Percentiles rank a stretch among this genome's conserved stretches.
Conservation (phyloP, 1,284 basidiomycete genomes). For the Tilletia setariae region DNA sequence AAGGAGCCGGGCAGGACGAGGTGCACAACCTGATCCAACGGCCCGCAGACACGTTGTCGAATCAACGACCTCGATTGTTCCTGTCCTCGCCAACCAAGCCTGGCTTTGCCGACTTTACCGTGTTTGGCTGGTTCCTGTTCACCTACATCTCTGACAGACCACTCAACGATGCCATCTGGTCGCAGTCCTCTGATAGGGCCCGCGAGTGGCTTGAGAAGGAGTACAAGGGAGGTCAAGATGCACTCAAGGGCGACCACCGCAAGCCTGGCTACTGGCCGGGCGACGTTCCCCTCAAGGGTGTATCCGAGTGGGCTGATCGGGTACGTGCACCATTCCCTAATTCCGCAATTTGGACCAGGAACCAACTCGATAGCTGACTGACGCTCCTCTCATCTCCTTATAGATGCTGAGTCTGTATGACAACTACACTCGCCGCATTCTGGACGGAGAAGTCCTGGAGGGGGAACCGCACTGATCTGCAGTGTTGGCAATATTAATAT, state of each 20-base stretch:
- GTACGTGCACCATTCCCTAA: background rate
- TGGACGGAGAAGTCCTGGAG: conserved; percentile 3
- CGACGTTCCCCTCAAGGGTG: background rate
- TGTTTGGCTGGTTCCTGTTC: conserved; percentile 9
- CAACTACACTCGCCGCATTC: conserved; percentile 7
- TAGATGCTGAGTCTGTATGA: conserved; percentile 7
- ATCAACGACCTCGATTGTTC: background rate
- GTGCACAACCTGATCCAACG: too few relatives aligned
- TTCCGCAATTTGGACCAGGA: background rate
- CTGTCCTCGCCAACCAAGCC: background rate
- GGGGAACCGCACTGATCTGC: background rate
- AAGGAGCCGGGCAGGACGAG: background rate
- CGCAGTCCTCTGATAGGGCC: background rate
- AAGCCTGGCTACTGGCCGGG: background rate
- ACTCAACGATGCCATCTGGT: conserved; percentile 9
- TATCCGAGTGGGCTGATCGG: background rate
- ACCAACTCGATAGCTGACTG: background rate
- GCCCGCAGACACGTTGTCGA: too few relatives aligned
- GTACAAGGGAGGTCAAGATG: background rate
- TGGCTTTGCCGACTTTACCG: conserved; percentile 7
- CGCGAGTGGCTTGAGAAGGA: background rate
- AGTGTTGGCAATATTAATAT: too few relatives aligned
- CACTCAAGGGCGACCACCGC: background rate
- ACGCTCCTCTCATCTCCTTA: background rate
- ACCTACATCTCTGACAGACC: background rate